Evolutionary conservation across 129 eudicot genomes (phyloP).

Genomic region (Centaurea solstitialis): DNA sequence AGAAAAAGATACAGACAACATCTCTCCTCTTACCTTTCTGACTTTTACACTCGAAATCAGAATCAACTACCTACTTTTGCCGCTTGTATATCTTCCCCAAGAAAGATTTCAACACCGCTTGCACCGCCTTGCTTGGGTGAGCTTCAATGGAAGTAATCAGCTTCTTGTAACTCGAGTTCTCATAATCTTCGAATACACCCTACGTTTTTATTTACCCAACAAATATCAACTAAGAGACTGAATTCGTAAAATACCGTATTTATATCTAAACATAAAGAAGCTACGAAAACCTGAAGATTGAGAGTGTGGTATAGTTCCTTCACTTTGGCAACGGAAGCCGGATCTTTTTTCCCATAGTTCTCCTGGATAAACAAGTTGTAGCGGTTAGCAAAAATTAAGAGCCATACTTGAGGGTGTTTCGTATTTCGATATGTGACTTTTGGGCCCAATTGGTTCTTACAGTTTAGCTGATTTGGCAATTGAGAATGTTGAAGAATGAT

Average conservation of each 20-base stretch:
- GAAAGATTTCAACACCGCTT: conserved; percentile 79
- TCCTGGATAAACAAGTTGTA: conserved; percentile 43
- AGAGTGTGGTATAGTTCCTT: conserved; percentile 67
- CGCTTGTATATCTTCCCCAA: conserved; percentile 88
- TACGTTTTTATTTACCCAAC: conserved; percentile 13
- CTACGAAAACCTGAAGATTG: conserved; percentile 68
- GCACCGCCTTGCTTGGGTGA: conserved; percentile 74
- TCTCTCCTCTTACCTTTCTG: conserved; percentile 18
- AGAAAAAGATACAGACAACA: conserved; percentile 27
- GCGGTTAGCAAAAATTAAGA: conserved; percentile 11
- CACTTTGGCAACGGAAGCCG: conserved; percentile 73
- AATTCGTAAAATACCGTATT: neutral
- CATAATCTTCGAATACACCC: conserved; percentile 74
- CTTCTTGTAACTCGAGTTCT: conserved; percentile 67
- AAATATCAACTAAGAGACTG: neutral
- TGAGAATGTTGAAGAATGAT: too few relatives aligned
- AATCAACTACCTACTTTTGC: conserved; percentile 51
- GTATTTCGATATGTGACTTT: neutral
- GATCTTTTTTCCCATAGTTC: conserved; percentile 85
- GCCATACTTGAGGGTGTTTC: neutral
- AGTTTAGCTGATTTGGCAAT: too few relatives aligned
- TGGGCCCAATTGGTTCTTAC: neutral
- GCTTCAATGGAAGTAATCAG: conserved; percentile 66
- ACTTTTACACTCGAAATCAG: conserved; percentile 4
- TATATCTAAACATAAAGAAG: neutral